Base-by-base conservation (phyloP, 176 grass and related monocot genomes). In the Neostapfia colusana region DNA sequence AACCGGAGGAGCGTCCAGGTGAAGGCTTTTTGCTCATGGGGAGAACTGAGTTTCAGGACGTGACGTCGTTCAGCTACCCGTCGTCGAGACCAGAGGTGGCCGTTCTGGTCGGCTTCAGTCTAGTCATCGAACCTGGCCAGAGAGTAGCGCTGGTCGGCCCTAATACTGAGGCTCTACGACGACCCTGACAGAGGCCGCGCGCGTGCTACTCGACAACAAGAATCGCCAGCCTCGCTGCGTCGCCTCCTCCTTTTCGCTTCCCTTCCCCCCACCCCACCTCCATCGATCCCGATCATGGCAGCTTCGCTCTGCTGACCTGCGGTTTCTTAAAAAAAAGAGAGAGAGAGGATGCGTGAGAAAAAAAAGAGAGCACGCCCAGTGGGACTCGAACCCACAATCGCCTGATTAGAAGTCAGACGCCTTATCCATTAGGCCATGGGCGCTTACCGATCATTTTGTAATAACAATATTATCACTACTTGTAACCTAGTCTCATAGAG, bases 371-470 rank as follows among this genome's bases (percentile, higher is more conserved):
- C 89, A 93, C 93, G 90, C 93, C 88, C 85, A 85, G 83, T 93
- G 93, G 88, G 93, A 97, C 85, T 93, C 90, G 90, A 97, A 97
- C 93, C 93, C 88, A 97, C 88, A 97, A 80, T 93, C 88, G 84
- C 83, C 87, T 93, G 80, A 97, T 88, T 93, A 97, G 83, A 90
- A 97, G 90, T 90, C 88, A 89, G 83, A 90, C 77, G 90, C 88
- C 88, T 97, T 97, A 89, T 97, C 90, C 90, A 97, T 97, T 90
- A 90, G 93, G 90, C 93, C 90, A 97, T 87, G 88, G 93, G 31
- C 31, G 31, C 31, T n/a, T n/a, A n/a, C n/a, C n/a, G n/a, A n/a
- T n/a, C n/a, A n/a, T n/a, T n/a, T n/a, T n/a, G n/a, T n/a, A n/a
- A n/a, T n/a, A n/a, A n/a, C n/a, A n/a, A n/a, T n/a, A n/a, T n/a